Evolutionary conservation across 2,329 filamentous ascomycete species (phyloP), one percentile per base, ranked within the genome.

Genomic region (Drechslerella coelobrocha): DNA sequence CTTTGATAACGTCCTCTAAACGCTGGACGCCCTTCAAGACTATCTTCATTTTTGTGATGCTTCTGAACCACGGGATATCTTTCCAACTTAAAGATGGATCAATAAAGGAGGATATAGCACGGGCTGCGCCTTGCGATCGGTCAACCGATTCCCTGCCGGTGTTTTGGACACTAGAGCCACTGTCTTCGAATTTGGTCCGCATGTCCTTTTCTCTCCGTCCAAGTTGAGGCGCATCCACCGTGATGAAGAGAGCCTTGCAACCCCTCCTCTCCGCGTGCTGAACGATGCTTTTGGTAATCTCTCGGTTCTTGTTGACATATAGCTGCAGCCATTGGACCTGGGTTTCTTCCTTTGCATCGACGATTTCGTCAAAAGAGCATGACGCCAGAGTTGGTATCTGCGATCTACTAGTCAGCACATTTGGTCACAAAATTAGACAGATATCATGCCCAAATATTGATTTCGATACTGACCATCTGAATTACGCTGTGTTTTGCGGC

Each of bases 271-370:
- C 94, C 71, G 94, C 94, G 80, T 97, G 91, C 81, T 93, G 80
- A 52, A 99, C 89, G 75, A 99, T 97, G 73, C 86, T 86, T 80
- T 90, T 87, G 7, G 94, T 99, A 79, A 99, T 93, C 29, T 84
- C 85, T 62, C 94, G 89, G 81, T 99, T 89, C 79, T 95, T 94
- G 85, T 99, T 99, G 75, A 99, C 91, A 81, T 97, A 96, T 0
- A 99, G 86, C 81, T 99, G 94, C 74, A 99, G 83, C 94, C 94
- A 99, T 80, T 97, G 94, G 2, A 92, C 87, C 79, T 97, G 92
- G 73, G 89, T 88, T 47, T 85, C 89, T 73, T 85, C 82, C 27
- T 84, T 85, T 17, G 92, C 94, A 79, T 97, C 94, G 73, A 95
- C 83, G 68, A 99, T 96, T 80, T 99, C 93, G 81, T 99, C 94